phyloP scores from a whole-genome alignment of 345 rosid species.

The Eutrema heterophyllum region DNA sequence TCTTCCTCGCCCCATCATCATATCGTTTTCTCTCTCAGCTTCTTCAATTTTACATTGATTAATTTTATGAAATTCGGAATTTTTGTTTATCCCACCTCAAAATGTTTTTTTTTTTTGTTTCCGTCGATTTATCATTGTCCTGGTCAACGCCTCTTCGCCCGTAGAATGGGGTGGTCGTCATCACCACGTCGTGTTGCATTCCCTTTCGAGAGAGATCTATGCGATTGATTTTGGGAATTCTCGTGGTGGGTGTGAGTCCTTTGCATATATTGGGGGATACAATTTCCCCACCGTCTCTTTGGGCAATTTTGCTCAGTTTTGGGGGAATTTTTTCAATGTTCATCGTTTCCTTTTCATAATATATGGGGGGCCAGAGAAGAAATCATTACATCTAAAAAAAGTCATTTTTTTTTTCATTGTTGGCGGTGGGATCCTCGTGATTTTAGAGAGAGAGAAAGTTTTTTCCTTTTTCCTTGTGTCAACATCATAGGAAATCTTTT shows the following conservation, averaged over 20 bases:
- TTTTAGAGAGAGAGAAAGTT: not conserved
- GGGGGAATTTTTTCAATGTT: not conserved
- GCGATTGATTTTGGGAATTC: not conserved
- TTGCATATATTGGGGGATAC: not conserved
- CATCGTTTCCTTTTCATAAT: not conserved
- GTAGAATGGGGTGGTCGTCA: not conserved
- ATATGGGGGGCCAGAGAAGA: not conserved
- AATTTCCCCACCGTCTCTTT: too few relatives aligned
- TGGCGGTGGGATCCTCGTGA: constrained; percentile 18
- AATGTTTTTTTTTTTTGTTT: too few relatives aligned
- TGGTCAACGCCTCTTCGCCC: not conserved
- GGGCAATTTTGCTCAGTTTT: not conserved
- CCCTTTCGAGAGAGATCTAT: constrained; percentile 2
- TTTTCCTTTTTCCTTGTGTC: not conserved
- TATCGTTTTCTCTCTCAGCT: not conserved
- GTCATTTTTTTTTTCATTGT: not conserved
- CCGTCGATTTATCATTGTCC: not conserved
- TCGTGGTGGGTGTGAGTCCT: constrained; percentile 20
- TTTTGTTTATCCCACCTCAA: too few relatives aligned
- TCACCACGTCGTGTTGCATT: not conserved
- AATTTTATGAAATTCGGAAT: not conserved
- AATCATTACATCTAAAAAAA: not conserved
- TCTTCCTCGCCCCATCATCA: not conserved
- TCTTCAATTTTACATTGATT: not conserved
- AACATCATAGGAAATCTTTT: constrained; percentile 15